A percentile compares a stretch with the other conserved stretches of the same genome.
These are phyloP conservation scores for Trichoderma sp. DNA, from an alignment of 2,329 filamentous ascomycete species.

Conservation along the genomic window DNA sequence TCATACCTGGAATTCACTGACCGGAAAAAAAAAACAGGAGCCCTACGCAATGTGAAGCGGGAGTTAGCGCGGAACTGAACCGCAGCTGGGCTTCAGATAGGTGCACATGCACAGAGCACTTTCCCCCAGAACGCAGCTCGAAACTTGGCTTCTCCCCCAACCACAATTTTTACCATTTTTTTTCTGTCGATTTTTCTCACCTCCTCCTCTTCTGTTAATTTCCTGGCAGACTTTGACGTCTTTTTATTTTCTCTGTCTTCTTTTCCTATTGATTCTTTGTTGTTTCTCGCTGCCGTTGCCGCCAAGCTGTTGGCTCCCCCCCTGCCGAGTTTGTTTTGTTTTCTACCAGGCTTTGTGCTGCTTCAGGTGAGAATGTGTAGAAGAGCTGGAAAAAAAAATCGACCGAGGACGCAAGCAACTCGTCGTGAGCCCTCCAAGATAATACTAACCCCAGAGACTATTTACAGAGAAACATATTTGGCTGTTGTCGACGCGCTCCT, in stretches of 20 bases:
- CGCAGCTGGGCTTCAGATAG: not conserved
- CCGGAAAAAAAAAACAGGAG: not conserved
- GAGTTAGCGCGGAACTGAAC: not conserved
- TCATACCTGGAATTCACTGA: not conserved
- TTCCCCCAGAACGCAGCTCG: not conserved
- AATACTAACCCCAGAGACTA: not conserved
- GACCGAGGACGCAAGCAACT: not conserved
- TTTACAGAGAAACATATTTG: not conserved
- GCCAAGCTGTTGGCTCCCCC: too few species aligned
- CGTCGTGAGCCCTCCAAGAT: rapidly evolving
- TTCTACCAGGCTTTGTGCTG: rapidly evolving
- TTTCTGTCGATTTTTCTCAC: not conserved
- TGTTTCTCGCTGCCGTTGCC: not conserved
- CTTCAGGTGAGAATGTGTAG: not conserved
- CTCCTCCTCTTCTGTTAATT: not conserved
- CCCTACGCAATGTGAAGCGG: not conserved
- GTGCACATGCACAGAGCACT: not conserved
- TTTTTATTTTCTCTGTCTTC: too few species aligned
- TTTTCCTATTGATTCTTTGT: not conserved
- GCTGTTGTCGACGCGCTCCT: not conserved
- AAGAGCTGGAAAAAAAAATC: not conserved
- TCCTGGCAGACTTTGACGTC: not conserved
- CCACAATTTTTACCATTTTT: not conserved
- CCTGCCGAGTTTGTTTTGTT: not conserved
- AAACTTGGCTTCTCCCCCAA: not conserved